These are phyloP conservation scores for Rutidosis leptorrhynchoides DNA, from an alignment of 129 eudicot genomes.

Conservation along the genomic window DNA sequence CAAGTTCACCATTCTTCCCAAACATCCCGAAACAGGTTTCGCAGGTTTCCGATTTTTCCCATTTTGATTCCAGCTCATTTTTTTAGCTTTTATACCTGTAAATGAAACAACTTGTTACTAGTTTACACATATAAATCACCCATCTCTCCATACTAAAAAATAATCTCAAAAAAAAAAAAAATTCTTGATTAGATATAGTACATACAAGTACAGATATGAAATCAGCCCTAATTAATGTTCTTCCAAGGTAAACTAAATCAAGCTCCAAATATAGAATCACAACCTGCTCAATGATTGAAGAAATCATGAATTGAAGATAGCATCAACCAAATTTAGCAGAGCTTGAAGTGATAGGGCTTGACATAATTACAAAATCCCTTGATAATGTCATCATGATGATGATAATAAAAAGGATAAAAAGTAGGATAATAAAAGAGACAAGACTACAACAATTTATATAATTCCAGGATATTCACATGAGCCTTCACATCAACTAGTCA, in stretches of 20 bases:
- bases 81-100: not conserved
- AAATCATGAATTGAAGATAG: not conserved
- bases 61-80: conserved; percentile 13
- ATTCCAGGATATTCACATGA: conserved; percentile 11
- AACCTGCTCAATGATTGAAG: not conserved
- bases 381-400: not conserved
- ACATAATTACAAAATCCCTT: not conserved
- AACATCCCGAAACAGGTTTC: conserved; percentile 8
- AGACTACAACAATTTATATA: not conserved
- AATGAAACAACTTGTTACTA: not conserved
- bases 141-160: not conserved
- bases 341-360: not conserved
- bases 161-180: not conserved
- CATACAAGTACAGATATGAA: conserved; percentile 1
- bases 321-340: not conserved
- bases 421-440: conserved; percentile 2
- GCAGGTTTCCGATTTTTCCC: conserved; percentile 2
- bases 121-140: not conserved
- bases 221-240: conserved; percentile 3
- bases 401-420: not conserved
- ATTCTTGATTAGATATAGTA: not conserved
- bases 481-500: conserved; percentile 10
- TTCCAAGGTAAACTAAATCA: not conserved
- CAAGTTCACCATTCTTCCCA: conserved; percentile 18
- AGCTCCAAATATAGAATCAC: not conserved